Conservation (phyloP, 176 grass and related monocot species). For the Otatea glauca region DNA sequence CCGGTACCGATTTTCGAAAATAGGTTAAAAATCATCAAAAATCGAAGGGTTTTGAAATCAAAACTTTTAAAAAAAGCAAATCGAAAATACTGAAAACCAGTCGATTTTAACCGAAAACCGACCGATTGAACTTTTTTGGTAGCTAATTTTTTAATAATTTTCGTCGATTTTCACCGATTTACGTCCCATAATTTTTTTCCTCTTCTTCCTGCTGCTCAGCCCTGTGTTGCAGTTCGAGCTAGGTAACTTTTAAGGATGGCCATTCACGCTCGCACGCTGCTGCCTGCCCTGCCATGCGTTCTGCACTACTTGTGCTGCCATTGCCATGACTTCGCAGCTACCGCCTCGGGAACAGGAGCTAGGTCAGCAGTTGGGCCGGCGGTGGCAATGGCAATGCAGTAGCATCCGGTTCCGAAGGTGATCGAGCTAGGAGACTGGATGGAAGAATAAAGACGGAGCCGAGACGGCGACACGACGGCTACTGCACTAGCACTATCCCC, state of each 20-base stretch:
- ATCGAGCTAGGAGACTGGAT: neutral
- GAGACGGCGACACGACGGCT: neutral
- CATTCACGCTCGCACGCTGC: neutral
- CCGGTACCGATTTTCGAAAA: too few relatives aligned
- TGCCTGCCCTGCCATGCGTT: neutral
- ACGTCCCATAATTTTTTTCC: too few relatives aligned
- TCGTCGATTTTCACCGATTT: too few relatives aligned
- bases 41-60: too few relatives aligned
- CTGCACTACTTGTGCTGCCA: neutral
- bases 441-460: neutral
- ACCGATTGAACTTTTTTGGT: too few relatives aligned
- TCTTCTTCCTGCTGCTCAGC: neutral
- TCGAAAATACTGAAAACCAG: too few relatives aligned
- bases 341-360: slow-evolving; percentile 27
- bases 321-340: slow-evolving; percentile 8
- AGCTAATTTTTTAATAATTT: too few relatives aligned
- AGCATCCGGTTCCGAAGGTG: neutral
- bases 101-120: too few relatives aligned
- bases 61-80: too few relatives aligned
- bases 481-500: too few relatives aligned
- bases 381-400: neutral
- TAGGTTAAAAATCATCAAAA: too few relatives aligned
- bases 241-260: neutral
- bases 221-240: neutral
- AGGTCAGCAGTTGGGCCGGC: neutral